Evolutionary conservation across 2,329 filamentous ascomycete species (phyloP).

Genomic region (Simplicillium sp.): DNA sequence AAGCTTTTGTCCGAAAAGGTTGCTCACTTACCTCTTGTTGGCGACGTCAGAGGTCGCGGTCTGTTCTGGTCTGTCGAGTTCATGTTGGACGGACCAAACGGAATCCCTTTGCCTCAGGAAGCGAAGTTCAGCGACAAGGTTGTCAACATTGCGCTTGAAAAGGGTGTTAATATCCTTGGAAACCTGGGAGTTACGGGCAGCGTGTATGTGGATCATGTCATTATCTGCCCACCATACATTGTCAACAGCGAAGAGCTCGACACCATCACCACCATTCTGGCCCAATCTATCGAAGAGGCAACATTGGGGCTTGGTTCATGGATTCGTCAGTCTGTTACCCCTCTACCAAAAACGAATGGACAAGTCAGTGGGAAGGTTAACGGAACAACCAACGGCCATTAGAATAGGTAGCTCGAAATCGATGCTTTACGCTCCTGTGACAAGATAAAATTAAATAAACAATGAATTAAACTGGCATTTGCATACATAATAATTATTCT

Average conservation of each 20-base stretch:
- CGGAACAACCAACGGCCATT: no score
- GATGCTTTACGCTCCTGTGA: no score
- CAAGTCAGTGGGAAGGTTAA: no score
- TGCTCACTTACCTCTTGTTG: constrained; percentile 15
- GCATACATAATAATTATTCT: no score
- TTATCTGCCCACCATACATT: constrained; percentile 5
- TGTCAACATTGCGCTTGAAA: background rate
- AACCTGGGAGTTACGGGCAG: constrained; percentile 4
- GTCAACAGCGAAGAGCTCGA: constrained; percentile 1
- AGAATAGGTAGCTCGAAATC: no score
- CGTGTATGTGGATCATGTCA: constrained; percentile 5
- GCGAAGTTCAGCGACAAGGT: constrained; percentile 3
- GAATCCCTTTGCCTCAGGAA: background rate
- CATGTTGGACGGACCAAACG: background rate
- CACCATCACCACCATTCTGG: constrained; percentile 4
- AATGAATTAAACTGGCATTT: no score
- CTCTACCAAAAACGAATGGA: no score
- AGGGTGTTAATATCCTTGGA: constrained; percentile 5
- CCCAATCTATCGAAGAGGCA: background rate
- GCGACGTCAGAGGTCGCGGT: constrained; percentile 18
- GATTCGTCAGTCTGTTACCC: no score
- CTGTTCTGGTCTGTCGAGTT: constrained; percentile 18
- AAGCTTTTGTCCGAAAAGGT: constrained; percentile 12
- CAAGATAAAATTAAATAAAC: no score
- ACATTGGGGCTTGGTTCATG: background rate